phyloP scores from a whole-genome alignment of 345 rosid species.

The Rhodamnia argentea region DNA sequence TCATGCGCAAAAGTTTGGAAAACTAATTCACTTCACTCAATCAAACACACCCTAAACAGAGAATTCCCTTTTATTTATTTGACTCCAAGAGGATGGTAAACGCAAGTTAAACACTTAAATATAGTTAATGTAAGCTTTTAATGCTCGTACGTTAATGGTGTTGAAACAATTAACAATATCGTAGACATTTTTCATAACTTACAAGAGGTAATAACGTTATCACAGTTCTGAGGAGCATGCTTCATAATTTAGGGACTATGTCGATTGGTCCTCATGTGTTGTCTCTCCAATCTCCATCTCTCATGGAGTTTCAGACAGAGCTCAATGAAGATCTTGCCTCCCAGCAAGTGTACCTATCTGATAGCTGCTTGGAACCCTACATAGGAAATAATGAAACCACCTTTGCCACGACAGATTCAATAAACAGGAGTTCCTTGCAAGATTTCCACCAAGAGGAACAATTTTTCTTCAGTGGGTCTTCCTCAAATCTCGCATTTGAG shows the following conservation, averaged over 20 bases:
- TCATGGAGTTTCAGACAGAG: constrained; percentile 11
- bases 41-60: background rate
- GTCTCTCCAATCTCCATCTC: background rate
- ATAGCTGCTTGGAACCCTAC: constrained; percentile 11
- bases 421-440: constrained; percentile 21
- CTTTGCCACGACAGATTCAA: constrained; percentile 14
- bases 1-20: too few species aligned
- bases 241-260: background rate
- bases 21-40: too few species aligned
- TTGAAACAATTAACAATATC: background rate
- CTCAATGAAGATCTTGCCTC: constrained; percentile 1
- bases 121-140: background rate
- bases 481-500: constrained; percentile 17
- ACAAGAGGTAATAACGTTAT: background rate
- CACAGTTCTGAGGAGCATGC: background rate
- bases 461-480: constrained; percentile 24
- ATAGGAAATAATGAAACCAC: constrained; percentile 22
- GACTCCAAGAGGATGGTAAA: background rate
- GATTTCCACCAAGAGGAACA: constrained; percentile 44
- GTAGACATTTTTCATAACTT: background rate
- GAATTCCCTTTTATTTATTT: background rate
- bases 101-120: background rate
- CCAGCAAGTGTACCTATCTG: constrained; percentile 11
- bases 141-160: background rate
- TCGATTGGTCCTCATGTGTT: background rate